These are phyloP conservation scores for Cutaneotrichosporon cutaneum DNA, from an alignment of 1,284 basidiomycete genomes.

Conservation along the genomic window DNA sequence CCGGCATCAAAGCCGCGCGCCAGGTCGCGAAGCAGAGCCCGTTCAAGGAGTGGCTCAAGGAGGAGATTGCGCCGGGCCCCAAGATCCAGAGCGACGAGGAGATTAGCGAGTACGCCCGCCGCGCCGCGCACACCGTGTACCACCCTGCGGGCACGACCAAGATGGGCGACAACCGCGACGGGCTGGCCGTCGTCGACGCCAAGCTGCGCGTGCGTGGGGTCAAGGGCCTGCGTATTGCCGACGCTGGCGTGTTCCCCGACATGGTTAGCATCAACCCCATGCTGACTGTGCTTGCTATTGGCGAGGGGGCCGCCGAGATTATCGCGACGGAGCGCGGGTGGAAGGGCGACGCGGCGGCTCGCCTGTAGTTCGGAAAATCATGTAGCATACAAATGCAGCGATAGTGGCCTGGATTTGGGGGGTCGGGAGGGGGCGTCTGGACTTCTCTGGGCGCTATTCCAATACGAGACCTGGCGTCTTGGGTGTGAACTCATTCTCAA, in stretches of 20 bases:
- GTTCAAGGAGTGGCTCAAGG: slow-evolving; percentile 26
- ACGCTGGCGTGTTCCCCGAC: slow-evolving; percentile 27
- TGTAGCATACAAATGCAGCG: neutral
- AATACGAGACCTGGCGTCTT: too few relatives aligned
- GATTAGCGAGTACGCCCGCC: slow-evolving; percentile 27
- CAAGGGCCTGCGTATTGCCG: slow-evolving; percentile 24
- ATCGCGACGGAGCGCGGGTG: slow-evolving; percentile 19
- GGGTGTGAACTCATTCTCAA: too few relatives aligned
- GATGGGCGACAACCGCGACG: slow-evolving; percentile 18
- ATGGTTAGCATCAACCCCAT: slow-evolving; percentile 28
- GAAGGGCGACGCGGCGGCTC: slow-evolving; percentile 23
- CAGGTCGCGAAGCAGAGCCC: slow-evolving; percentile 22
- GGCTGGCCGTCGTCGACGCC: slow-evolving; percentile 20
- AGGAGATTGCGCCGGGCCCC: slow-evolving; percentile 21
- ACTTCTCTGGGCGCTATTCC: too few relatives aligned
- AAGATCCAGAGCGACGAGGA: slow-evolving; percentile 19
- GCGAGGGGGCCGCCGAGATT: slow-evolving; percentile 25
- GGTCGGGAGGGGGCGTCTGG: too few relatives aligned
- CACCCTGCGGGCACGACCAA: slow-evolving; percentile 26
- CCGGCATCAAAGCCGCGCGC: slow-evolving; percentile 24
- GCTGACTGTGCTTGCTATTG: slow-evolving; percentile 25
- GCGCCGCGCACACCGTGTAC: slow-evolving; percentile 27
- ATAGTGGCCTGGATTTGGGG: too few relatives aligned
- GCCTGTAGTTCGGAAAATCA: slow-evolving; percentile 10
- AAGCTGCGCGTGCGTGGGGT: slow-evolving; percentile 22